Evolutionary conservation across 2,329 filamentous ascomycete species (phyloP).

Genomic region (Dactylellina haptotyla): DNA sequence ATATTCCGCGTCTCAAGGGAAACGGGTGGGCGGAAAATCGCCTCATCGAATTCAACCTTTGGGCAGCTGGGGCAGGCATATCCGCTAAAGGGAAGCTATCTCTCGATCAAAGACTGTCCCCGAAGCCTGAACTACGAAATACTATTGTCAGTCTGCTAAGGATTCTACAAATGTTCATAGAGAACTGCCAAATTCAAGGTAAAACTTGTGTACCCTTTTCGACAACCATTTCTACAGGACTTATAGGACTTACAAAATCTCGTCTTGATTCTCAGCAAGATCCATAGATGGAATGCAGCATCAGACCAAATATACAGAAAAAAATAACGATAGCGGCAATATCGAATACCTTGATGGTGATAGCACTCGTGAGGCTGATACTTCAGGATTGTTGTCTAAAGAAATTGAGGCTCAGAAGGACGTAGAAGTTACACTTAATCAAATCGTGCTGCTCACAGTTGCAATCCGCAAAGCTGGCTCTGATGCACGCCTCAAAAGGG

Average conservation of each 20-base stretch:
- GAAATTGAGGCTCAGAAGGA: slow-evolving; percentile 30
- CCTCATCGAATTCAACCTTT: slow-evolving; percentile 41
- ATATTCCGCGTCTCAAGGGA: slow-evolving; percentile 24
- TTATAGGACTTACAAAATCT: too few species aligned
- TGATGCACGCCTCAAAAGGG: slow-evolving; percentile 22
- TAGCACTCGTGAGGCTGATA: background rate
- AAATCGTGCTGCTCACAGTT: slow-evolving; percentile 37
- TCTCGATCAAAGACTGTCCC: slow-evolving; percentile 23
- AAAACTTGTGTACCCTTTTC: background rate
- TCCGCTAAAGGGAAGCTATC: slow-evolving; percentile 40
- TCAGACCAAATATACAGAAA: too few species aligned
- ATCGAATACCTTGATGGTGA: background rate
- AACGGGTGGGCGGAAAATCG: slow-evolving; percentile 47
- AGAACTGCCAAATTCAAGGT: slow-evolving; percentile 27
- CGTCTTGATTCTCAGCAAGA: too few species aligned
- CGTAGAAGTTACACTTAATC: slow-evolving; percentile 32
- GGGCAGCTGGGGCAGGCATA: slow-evolving; percentile 38
- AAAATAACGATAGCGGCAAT: background rate
- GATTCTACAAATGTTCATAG: slow-evolving; percentile 27
- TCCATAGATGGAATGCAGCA: too few species aligned
- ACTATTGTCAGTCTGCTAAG: slow-evolving; percentile 25
- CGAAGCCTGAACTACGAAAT: slow-evolving; percentile 23
- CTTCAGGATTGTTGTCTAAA: background rate
- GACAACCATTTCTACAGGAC: background rate
- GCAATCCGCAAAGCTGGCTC: slow-evolving; percentile 37